Evolutionary conservation across 805 yeast genomes (phyloP).

Genomic region (Monosporozyma yasuniensis): DNA sequence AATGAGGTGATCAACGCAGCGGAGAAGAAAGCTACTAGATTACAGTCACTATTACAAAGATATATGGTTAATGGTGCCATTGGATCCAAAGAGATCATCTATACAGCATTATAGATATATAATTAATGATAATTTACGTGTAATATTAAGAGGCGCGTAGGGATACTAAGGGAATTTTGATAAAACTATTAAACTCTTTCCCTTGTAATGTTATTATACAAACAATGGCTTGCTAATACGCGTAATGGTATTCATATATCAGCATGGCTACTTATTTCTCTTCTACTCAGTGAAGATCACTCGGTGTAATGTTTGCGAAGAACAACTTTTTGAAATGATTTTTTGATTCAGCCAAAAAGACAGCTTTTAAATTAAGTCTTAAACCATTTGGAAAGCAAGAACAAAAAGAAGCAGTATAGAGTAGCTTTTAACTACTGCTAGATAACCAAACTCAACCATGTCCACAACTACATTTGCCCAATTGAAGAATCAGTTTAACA

Average conservation of each 20-base stretch:
- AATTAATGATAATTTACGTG: background rate
- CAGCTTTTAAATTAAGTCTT: background rate
- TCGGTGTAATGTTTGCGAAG: background rate
- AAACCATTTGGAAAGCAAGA: background rate
- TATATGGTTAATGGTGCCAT: background rate
- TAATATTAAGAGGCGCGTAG: background rate
- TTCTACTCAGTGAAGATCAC: background rate
- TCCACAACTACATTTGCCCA: background rate
- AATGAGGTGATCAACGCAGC: background rate
- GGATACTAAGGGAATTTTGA: background rate
- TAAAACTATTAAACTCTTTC: background rate
- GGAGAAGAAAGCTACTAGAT: background rate
- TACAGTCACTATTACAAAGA: background rate
- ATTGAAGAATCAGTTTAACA: background rate
- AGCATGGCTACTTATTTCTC: background rate
- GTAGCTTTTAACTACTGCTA: too few relatives aligned
- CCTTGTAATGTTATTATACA: too few relatives aligned
- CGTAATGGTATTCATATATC: background rate
- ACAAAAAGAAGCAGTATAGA: background rate
- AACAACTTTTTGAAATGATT: background rate
- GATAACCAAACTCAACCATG: background rate
- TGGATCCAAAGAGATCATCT: background rate
- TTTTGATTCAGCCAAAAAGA: background rate
- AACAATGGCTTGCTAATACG: background rate
- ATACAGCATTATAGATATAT: background rate